Percentiles rank a stretch among this genome's conserved stretches.
Conservation (phyloP, 768 basidiomycete species). For the Rubroboletus pulcherrimus region DNA sequence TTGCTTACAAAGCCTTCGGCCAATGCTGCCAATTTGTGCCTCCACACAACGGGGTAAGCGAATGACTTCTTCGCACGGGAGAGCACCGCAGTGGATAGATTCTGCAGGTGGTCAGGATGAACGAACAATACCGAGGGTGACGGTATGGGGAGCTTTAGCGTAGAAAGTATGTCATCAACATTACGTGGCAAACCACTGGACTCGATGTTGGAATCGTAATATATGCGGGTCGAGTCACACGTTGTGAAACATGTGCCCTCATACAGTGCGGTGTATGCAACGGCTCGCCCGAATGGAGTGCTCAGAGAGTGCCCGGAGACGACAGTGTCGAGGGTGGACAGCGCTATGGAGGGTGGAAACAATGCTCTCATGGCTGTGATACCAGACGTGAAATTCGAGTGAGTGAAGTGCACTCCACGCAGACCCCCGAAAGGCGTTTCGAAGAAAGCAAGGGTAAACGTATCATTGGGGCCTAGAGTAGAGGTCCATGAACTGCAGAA, state of each 20-base stretch:
- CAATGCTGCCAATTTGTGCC: conserved; percentile 72
- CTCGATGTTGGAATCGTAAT: conserved; percentile 30
- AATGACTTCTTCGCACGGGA: conserved; percentile 51
- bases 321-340: conserved; percentile 73
- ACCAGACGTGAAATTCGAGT: conserved; percentile 85
- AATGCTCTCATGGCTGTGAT: conserved; percentile 75
- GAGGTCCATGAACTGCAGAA: neutral
- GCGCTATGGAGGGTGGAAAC: conserved; percentile 65
- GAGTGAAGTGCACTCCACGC: conserved; percentile 66
- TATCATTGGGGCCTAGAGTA: conserved; percentile 40
- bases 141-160: conserved; percentile 53
- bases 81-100: conserved; percentile 51
- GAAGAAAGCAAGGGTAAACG: conserved; percentile 69
- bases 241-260: conserved; percentile 75
- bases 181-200: conserved; percentile 24
- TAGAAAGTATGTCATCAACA: conserved; percentile 46
- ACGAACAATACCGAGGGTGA: conserved; percentile 79
- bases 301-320: conserved; percentile 71
- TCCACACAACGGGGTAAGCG: conserved; percentile 61
- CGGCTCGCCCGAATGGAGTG: conserved; percentile 72
- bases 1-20: conserved; percentile 72
- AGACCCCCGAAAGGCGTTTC: conserved; percentile 48
- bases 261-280: conserved; percentile 76
- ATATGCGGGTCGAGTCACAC: conserved; percentile 51
- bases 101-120: conserved; percentile 57